Evolutionary conservation across 1,284 basidiomycete species (phyloP).

Genomic region (Tausonia pullulans): DNA sequence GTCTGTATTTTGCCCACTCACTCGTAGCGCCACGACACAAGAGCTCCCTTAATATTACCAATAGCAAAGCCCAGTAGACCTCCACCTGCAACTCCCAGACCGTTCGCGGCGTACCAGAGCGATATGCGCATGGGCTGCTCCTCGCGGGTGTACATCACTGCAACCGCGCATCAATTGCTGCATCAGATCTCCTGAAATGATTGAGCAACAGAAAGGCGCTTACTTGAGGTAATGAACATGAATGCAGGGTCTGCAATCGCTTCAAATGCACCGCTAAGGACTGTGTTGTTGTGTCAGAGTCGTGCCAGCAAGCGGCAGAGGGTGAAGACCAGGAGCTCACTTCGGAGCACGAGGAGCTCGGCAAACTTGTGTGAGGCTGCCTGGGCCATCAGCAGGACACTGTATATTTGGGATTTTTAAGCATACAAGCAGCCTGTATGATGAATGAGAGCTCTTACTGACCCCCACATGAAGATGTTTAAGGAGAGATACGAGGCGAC

Average conservation of each 20-base stretch:
- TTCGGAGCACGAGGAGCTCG: slow-evolving; percentile 18
- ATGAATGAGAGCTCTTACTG: neutral
- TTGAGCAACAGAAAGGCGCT: neutral
- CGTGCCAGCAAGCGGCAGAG: neutral
- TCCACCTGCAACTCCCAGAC: slow-evolving; percentile 32
- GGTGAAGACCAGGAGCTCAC: slow-evolving; percentile 22
- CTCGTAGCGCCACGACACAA: slow-evolving; percentile 35
- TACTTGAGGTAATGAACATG: slow-evolving; percentile 9
- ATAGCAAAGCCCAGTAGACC: slow-evolving; percentile 28
- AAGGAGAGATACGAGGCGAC: slow-evolving; percentile 38
- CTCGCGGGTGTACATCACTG: slow-evolving; percentile 29
- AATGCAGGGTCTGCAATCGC: slow-evolving; percentile 37
- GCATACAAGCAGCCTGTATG: neutral
- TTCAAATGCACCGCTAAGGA: slow-evolving; percentile 38
- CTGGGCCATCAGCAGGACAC: slow-evolving; percentile 39
- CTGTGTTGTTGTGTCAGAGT: slow-evolving; percentile 19
- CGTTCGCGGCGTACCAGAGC: slow-evolving; percentile 33
- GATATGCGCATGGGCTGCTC: slow-evolving; percentile 33
- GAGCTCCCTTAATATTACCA: slow-evolving; percentile 32
- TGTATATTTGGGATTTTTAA: slow-evolving; percentile 20
- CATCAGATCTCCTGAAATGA: neutral
- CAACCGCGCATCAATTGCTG: too few species aligned
- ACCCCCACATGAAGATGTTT: slow-evolving; percentile 38
- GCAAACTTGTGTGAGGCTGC: slow-evolving; percentile 38
- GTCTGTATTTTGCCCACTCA: neutral